Conservation (phyloP, 1,284 basidiomycete genomes). For the Trametes polyzona region DNA sequence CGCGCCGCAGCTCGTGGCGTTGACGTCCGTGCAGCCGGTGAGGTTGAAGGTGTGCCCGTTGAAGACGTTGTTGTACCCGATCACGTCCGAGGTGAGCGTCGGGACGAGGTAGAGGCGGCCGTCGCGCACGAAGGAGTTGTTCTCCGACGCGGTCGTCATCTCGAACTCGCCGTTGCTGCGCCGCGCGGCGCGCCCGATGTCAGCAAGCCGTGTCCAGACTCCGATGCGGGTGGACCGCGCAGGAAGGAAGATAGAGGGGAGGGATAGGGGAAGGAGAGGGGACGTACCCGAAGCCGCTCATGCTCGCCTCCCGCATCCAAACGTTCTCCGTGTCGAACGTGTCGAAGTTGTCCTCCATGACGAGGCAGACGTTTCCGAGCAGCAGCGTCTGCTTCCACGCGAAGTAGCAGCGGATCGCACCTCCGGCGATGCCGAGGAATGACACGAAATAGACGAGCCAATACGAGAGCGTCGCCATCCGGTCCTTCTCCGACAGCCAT, state of each 20-base stretch:
- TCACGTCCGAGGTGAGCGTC: conserved; percentile 78
- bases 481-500: conserved; percentile 69
- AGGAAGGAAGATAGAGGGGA: not conserved
- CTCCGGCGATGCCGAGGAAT: conserved; percentile 44
- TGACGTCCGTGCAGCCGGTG: conserved; percentile 72
- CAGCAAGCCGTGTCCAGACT: conserved; percentile 4
- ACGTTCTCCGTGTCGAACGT: conserved; percentile 66
- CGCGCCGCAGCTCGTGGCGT: conserved; percentile 60
- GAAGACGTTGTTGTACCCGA: conserved; percentile 60
- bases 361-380: conserved; percentile 66
- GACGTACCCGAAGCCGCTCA: conserved; percentile 83
- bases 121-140: conserved; percentile 82
- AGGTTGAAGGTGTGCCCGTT: conserved; percentile 82
- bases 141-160: conserved; percentile 78
- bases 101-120: conserved; percentile 83
- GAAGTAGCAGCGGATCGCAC: conserved; percentile 41
- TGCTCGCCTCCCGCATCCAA: conserved; percentile 79
- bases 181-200: conserved; percentile 3
- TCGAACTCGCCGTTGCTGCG: conserved; percentile 85
- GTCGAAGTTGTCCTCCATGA: conserved; percentile 81
- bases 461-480: conserved; percentile 64
- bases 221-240: not conserved
- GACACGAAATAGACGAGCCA: conserved; percentile 66
- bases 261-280: conserved; percentile 9
- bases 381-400: conserved; percentile 57